phyloP scores from a whole-genome alignment of 2,329 filamentous ascomycete species.

The Ophiostoma sp. region DNA sequence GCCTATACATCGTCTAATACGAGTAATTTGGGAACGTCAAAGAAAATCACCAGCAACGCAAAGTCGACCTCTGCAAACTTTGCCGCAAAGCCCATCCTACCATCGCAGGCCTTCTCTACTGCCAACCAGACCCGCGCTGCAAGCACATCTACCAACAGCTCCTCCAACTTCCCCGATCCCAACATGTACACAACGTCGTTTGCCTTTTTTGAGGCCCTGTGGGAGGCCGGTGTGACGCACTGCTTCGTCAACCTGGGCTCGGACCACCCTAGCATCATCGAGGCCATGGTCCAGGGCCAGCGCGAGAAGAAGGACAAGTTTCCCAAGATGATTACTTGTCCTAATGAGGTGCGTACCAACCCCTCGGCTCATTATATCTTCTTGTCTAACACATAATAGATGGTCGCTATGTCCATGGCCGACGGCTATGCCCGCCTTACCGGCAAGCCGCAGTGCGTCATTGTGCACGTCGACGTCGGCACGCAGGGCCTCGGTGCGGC shows the following conservation, averaged over 20 bases:
- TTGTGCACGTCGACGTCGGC: slow-evolving; percentile 73
- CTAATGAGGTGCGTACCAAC: slow-evolving; percentile 59
- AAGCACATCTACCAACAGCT: neutral
- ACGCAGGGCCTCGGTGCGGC: slow-evolving; percentile 71
- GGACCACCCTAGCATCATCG: slow-evolving; percentile 69
- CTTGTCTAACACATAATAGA: slow-evolving; percentile 44
- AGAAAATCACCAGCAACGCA: neutral
- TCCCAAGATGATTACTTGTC: slow-evolving; percentile 69
- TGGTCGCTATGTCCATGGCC: slow-evolving; percentile 75
- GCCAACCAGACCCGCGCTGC: slow-evolving; percentile 6
- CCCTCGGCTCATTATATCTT: too few species aligned
- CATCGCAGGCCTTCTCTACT: neutral
- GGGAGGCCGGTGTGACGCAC: slow-evolving; percentile 65
- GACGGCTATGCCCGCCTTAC: slow-evolving; percentile 70
- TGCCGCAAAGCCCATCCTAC: neutral
- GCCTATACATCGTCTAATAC: slow-evolving; percentile 13
- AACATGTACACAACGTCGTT: slow-evolving; percentile 71
- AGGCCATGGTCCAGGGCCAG: slow-evolving; percentile 72
- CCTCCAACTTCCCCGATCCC: neutral
- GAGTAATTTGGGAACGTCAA: neutral
- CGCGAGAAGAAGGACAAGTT: slow-evolving; percentile 62
- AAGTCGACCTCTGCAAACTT: neutral
- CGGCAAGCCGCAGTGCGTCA: slow-evolving; percentile 66
- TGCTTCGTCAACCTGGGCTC: slow-evolving; percentile 62
- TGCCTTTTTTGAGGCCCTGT: slow-evolving; percentile 80